These are phyloP conservation scores for Tetraselmis striata DNA, from an alignment of 139 green algal genomes.

Conservation along the genomic window DNA sequence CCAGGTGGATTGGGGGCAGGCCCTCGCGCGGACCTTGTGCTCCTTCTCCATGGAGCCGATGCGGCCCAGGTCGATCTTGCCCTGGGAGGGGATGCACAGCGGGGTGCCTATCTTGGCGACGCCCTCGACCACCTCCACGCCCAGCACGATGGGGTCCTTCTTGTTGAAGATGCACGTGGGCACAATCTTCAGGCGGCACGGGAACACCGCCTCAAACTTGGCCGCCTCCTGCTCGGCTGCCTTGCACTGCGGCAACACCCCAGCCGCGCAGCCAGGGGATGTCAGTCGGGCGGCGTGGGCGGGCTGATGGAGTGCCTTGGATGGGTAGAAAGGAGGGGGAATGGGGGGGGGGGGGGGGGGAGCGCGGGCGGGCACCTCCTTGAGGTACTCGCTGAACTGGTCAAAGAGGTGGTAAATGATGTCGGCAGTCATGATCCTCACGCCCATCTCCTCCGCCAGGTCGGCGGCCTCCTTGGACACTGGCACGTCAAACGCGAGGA, in stretches of 20 bases:
- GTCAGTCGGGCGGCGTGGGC: too few species aligned
- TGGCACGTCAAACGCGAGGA: constrained; percentile 95
- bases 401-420: constrained; percentile 99
- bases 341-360: neutral
- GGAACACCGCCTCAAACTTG: constrained; percentile 85
- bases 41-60: constrained; percentile 93
- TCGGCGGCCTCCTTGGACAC: constrained; percentile 72
- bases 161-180: constrained; percentile 96
- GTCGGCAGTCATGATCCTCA: constrained; percentile 94
- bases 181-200: constrained; percentile 81
- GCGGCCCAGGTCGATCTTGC: constrained; percentile 76
- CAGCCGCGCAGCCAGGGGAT: too few species aligned
- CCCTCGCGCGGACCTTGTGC: constrained; percentile 88
- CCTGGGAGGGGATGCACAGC: constrained; percentile 41
- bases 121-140: constrained; percentile 79
- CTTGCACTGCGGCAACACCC: constrained; percentile 37
- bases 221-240: constrained; percentile 75
- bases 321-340: neutral
- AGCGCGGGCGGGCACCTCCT: constrained; percentile 23
- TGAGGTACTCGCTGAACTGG: constrained; percentile 85
- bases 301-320: too few species aligned
- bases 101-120: constrained; percentile 42
- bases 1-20: too few species aligned
- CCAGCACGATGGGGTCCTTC: constrained; percentile 95
- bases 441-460: constrained; percentile 75